Base-by-base conservation (phyloP, 2,329 filamentous ascomycete species). In the Laburnicola sp. region DNA sequence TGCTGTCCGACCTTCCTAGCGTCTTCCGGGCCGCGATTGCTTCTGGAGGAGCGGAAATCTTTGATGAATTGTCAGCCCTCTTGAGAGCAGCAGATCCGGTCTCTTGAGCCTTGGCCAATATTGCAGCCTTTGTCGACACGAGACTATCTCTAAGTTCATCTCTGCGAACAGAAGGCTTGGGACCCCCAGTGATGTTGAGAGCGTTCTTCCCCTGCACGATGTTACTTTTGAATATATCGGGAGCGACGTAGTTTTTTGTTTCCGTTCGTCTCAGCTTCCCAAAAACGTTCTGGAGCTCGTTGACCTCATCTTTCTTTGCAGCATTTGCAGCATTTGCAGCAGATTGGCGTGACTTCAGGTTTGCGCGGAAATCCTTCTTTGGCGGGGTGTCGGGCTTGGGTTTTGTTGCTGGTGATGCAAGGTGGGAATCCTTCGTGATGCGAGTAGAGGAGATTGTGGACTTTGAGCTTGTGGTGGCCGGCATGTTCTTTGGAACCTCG, bases 101-200 rank as follows among this genome's bases (percentile, higher is more conserved):
- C 47, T 73, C 72, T 37, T 70, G 59, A 16, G 70, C 69, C 63
- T 73, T 77, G 28, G 61, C 70, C 56, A 76, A 79, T 74, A 86
- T 86, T 6, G 79, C 80, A 47, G 84, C 78, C 64, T 85, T 86
- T 63, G 82, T 81, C 53, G 78, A 79, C 31, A 86, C 63, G 53
- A 87, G 74, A 58, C 81, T 85, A 40, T 97, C 91, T 74, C 91
- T 97, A 63, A 99, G 88, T 62, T 97, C 93, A 69, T 99, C 94
- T 52, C 85, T 86, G 43, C 84, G 85, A 59, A 88, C 86, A 0
- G 84, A 83, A 72, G 90, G 95, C 70, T 93, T 86, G 0, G 94
- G 93, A 0, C 94, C 94, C 38, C 88, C 90, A 6, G 92, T 97
- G 6, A 81, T 57, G 54, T 84, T 86, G 44, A 99, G 77, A 1